Evolutionary conservation across 192 early-diverging fungal species (phyloP).

Genomic region (Linderina pennispora): DNA sequence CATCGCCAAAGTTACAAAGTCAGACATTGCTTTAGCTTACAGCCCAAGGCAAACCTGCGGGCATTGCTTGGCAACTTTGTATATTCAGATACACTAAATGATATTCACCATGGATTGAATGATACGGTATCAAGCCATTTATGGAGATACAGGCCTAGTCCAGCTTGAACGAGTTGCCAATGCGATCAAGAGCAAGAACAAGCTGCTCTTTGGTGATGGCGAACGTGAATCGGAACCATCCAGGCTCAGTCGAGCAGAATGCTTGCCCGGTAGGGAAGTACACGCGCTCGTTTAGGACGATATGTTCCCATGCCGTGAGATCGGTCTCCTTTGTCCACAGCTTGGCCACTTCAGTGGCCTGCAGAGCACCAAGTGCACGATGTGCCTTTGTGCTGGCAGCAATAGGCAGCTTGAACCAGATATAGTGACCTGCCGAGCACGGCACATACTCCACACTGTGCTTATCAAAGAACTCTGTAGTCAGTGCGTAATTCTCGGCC

Average conservation of each 20-base stretch:
- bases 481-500: slow-evolving; percentile 44
- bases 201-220: slow-evolving; percentile 45
- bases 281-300: slow-evolving; percentile 50
- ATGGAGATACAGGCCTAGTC: too few species aligned
- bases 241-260: slow-evolving; percentile 53
- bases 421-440: slow-evolving; percentile 65
- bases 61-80: too few species aligned
- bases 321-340: slow-evolving; percentile 45
- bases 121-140: too few species aligned
- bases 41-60: too few species aligned
- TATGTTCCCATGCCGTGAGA: slow-evolving; percentile 41
- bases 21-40: too few species aligned
- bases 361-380: slow-evolving; percentile 4
- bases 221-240: slow-evolving; percentile 65
- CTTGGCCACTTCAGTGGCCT: background rate
- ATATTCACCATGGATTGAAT: too few species aligned
- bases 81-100: too few species aligned
- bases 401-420: slow-evolving; percentile 50
- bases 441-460: slow-evolving; percentile 51
- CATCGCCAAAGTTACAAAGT: too few species aligned
- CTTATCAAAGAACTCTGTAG: slow-evolving; percentile 35
- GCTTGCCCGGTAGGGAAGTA: slow-evolving; percentile 64
- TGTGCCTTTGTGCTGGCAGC: slow-evolving; percentile 41
- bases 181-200: slow-evolving; percentile 44
- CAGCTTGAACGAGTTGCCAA: slow-evolving; percentile 21